Evolutionary conservation across 306 rosid genomes (phyloP), one percentile per base, ranked within the genome.

Genomic region (Cicer pinnatifidum): DNA sequence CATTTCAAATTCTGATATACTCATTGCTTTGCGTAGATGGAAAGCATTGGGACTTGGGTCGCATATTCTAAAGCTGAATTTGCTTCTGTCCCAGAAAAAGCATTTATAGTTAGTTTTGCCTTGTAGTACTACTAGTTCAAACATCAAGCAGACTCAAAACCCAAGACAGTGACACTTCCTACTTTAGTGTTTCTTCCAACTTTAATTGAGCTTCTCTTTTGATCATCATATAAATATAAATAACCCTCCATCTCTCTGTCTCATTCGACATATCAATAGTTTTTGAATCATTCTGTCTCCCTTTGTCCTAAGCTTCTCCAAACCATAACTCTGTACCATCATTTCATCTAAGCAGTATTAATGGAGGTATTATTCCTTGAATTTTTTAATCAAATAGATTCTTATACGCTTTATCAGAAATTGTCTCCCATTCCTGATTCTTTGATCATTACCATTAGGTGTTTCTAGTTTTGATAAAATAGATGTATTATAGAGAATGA

Each of bases 1-100:
- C 73, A 89, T 89, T 78, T 78, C 85, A 80, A 83, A 83, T 74
- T 80, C 89, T 74, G 50, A 67, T 46, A 72, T 71, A 75, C 80
- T 64, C 67, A 80, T 86, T 84, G 67, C 89, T 86, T 81, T 83
- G 83, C 51, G 66, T 77, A 58, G 80, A 83, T 69, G 81, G 56
- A 64, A 70, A 70, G 76, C 82, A 86, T 82, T 48, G 92, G 83
- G 67, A 40, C 64, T 78, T 58, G 90, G 73, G 82, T 73, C 69
- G 70, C 82, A 48, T 78, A 68, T 68, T 66, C 82, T 76, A 66
- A 75, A 70, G 65, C 61, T 8, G 11, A 38, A 4, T 66, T 72
- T 75, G 84, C 72, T 64, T 71, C 41, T 74, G 66, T 48, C 68
- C 67, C 65, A 79, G 37, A 60, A 79, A 76, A 80, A 69, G 80